These are phyloP conservation scores for Penicillium manginii DNA, from an alignment of 495 filamentous ascomycete genomes.

Conservation along the genomic window DNA sequence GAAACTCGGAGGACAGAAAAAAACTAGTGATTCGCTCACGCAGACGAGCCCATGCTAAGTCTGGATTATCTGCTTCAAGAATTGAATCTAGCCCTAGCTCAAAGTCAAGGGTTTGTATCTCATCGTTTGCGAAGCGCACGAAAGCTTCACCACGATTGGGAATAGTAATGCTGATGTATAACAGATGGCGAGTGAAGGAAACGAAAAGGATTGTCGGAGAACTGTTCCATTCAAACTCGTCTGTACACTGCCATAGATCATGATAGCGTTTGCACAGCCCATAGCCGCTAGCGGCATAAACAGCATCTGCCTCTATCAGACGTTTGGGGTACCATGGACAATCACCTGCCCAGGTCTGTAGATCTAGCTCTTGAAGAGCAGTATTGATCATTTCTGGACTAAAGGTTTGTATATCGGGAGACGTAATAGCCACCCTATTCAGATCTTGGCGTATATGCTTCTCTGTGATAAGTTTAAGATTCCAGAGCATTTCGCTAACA, in stretches of 20 bases:
- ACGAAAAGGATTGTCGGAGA: constrained; percentile 1
- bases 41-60: constrained; percentile 11
- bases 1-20: constrained; percentile 12
- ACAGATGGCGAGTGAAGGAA: constrained; percentile 14
- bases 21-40: constrained; percentile 15
- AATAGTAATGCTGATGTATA: constrained; percentile 16
- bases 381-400: constrained; percentile 12
- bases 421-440: constrained; percentile 20
- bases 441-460: constrained; percentile 10
- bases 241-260: constrained; percentile 15
- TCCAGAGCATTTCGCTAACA: constrained; percentile 17
- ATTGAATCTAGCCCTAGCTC: constrained; percentile 18
- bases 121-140: constrained; percentile 1
- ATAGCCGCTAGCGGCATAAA: constrained; percentile 15
- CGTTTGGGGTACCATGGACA: constrained; percentile 10
- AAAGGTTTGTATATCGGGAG: constrained; percentile 12
- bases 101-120: constrained; percentile 8
- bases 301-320: constrained; percentile 17
- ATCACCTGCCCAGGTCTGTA: constrained; percentile 18
- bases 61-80: constrained; percentile 14
- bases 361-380: constrained; percentile 11
- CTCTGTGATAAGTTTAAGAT: constrained; percentile 16
- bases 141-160: constrained; percentile 9
- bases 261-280: constrained; percentile 15
- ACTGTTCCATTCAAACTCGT: constrained; percentile 5